Evolutionary conservation across 169 alveolate species (phyloP), one percentile per base, ranked within the genome.

Genomic region (Eimeria praecox): DNA sequence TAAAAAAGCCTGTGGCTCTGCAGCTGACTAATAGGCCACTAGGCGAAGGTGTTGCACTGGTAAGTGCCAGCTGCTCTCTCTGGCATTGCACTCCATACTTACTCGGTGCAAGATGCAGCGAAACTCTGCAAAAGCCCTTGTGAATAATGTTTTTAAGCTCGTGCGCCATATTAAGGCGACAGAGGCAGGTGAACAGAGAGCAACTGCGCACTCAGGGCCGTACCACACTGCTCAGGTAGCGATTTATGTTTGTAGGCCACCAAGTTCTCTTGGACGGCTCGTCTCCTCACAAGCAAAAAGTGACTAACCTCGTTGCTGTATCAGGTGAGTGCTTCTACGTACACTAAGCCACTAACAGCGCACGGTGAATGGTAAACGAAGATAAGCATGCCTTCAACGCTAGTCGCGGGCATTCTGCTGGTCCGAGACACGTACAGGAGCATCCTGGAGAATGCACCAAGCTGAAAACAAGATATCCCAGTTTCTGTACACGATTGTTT

Each of bases 381-480:
- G 18, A 0, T 75, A 20, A 18, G n/a, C 44, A 42, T 30, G 46
- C 62, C 14, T 27, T 27, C 64, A 42, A n/a, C 46, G 64, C 42
- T n/a, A n/a, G 44, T 1, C 40, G 66, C 88, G 0, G 62, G 14
- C 66, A 22, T 46, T 42, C 40, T 44, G 56, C 44, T 78, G 40
- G 40, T 24, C 64, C 24, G 9, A 9, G 27, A 24, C 64, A 27
- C 27, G 88, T 22, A 78, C 8, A 42, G 62, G 27, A 78, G 66
- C 88, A 42, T 78, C 56, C 33, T 40, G 20, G 56, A 44, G 22
- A 44, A 24, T 42, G 40, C 49, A 12, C 38, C 46, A 42, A 42
- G 30, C 88, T 42, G 66, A 78, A 78, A 78, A 8, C 86, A 38
- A 40, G 62, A 40, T 38, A 75, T 44, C 88, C 88, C 62, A 42